Base-by-base conservation (phyloP, 148 eudicot genomes). In the Drosera capensis region DNA sequence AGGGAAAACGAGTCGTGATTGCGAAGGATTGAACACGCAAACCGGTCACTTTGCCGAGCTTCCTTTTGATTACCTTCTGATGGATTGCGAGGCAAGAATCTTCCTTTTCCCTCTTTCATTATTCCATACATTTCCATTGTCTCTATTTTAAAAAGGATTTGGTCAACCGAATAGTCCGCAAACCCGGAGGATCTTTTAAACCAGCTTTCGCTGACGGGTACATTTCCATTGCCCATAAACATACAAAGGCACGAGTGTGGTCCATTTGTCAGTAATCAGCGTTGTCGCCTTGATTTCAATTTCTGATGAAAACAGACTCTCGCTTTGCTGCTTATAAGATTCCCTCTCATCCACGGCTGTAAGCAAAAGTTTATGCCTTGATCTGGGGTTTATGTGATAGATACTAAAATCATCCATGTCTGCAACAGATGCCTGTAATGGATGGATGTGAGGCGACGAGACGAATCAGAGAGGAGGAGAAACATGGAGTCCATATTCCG, bases 51-150 rank as follows among this genome's bases (percentile, higher is more conserved):
- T 48, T 47, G 40, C 62, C 16, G 21, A 3, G 1, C 56, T 64
- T 52, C 85, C 80, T 43, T 88, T 56, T 54, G 83, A 80, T 20
- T 83, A 38, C 57, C 71, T 88, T 34, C 57, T 88, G 46, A 88
- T 88, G 96, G 86, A 82, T 45, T 77, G 81, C 22, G 58, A 82
- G 94, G 85, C 78, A 50, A 63, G 16, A 43, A 20, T 14, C 20
- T 29, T 2, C 8, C 20, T 15, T 17, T 18, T 3, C 8, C 3
- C 19, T 44, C n/a, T 29, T 9, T 2, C n/a, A 38, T 9, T 46
- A 2, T 19, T 28, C 3, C 23, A 41, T 19, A 1, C 20, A 17
- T 41, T 17, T 41, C 38, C 38, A 3, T 34, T n/a, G n/a, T n/a
- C n/a, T n/a, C n/a, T n/a, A n/a, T n/a, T n/a, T n/a, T n/a, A n/a